Base-by-base conservation (phyloP, 2,329 filamentous ascomycete species). In the Colletotrichum shisoi region DNA sequence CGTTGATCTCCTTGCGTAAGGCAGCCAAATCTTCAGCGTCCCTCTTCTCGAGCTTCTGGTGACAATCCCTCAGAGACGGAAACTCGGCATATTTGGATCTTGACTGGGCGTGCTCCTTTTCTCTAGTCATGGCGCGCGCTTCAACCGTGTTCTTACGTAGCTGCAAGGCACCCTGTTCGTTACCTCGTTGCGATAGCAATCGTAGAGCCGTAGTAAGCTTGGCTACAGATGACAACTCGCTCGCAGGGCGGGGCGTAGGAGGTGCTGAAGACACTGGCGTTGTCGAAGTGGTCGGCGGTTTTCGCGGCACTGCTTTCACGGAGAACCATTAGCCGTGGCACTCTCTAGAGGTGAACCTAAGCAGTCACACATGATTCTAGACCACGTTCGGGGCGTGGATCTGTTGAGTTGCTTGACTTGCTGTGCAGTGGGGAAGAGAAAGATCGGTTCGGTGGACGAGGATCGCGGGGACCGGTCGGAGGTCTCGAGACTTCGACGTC, bases 41-140 rank as follows among this genome's bases (percentile, higher is more conserved):
- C 24, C 42, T 67, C 49, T 56, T 64, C 49, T 65, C 54, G 13
- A 42, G 13, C 61, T 56, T 64, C 6, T 24, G 54, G 27, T 64
- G 61, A 13, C 31, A 24, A 6, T 64, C 61, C 19, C 21, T 67
- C 37, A 67, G 21, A 15, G 64, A 64, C 5, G 64, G 64, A 19
- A 64, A 67, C n/a, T 67, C 64, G 12, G 24, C 34, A 45, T 64
- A 67, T 34, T 52, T 67, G 31, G 34, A 19, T 8, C 56, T 48
- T 9, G 40, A 59, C 15, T 42, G 37, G 15, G 40, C 51, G 37
- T 52, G 48, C 2, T 51, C 31, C 12, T 39, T 49, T 24, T 64
- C 64, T 37, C 64, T 64, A 8, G 40, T 37, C 48, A 42, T 64
- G 9, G 42, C 44, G 8, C 61, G 54, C 37, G 31, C 37, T 44